Evolutionary conservation across 371 early-diverging fungal species (phyloP).

Genomic region (Syncephalis fuscata): DNA sequence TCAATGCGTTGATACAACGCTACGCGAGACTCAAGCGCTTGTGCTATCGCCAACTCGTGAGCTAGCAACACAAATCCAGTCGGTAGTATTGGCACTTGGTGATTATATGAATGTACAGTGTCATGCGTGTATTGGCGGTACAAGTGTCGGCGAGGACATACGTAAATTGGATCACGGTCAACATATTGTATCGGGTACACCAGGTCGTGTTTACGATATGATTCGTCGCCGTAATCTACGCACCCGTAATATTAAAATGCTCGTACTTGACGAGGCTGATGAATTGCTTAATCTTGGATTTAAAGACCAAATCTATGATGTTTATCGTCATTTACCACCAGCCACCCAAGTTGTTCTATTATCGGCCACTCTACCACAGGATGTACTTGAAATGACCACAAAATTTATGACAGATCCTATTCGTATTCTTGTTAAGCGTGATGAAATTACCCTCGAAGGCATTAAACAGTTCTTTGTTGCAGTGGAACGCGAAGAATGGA

Average conservation of each 20-base stretch:
- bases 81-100: conserved; percentile 79
- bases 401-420: conserved; percentile 98
- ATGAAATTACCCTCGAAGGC: conserved; percentile 99
- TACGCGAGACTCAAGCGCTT: conserved; percentile 88
- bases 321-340: conserved; percentile 88
- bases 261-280: conserved; percentile 99
- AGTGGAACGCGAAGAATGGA: conserved; percentile 94
- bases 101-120: conserved; percentile 90
- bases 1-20: conserved; percentile 75
- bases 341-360: conserved; percentile 96
- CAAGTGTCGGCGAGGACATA: conserved; percentile 81
- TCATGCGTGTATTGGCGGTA: conserved; percentile 97
- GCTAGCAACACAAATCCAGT: conserved; percentile 94
- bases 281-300: conserved; percentile 97
- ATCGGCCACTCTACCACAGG: conserved; percentile 94
- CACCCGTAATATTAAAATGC: conserved; percentile 84
- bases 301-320: conserved; percentile 97
- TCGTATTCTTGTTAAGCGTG: conserved; percentile 98
- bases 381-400: conserved; percentile 92
- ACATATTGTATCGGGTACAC: conserved; percentile 98
- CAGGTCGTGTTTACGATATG: conserved; percentile 99
- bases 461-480: conserved; percentile 99
- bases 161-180: conserved; percentile 69
- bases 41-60: conserved; percentile 99
- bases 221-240: conserved; percentile 78